Evolutionary conservation across 495 filamentous ascomycete species (phyloP), one percentile per base, ranked within the genome.

Genomic region (Bombardia bombarda): DNA sequence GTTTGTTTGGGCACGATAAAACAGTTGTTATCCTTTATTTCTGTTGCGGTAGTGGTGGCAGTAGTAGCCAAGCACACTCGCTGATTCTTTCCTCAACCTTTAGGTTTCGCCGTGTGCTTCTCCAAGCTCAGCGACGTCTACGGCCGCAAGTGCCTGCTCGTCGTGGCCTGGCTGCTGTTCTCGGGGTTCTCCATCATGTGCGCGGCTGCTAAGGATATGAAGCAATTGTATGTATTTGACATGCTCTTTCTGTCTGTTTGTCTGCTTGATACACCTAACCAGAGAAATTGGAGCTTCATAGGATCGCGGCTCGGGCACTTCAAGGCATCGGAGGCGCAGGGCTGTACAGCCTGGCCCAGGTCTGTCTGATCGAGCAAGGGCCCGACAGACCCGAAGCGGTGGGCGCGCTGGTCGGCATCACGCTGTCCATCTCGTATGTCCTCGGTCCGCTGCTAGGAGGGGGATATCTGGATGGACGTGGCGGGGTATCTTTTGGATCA

Each of bases 401-500:
- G 22, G 68, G 68, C 12, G 67, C 60, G 0, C 32, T 73, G 45
- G 50, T 73, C 1, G 69, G 68, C 21, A 43, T 66, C 28, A 70
- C 68, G 0, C 51, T 73, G 10, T 67, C 67, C 10, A 53, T 69
- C 3, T 70, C 68, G 3, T 71, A 66, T 41, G 58, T 71, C 3
- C 53, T 80, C 5, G 85, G 85, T 0, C 85, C 84, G 1, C 53
- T 89, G 3, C 62, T 87, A 2, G 84, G 84, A 10, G 84, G 84
- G 16, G 68, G 71, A 2, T 90, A 38, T 73, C 83, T 0, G 66
- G 81, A 34, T 67, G 78, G 12, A 67, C 66, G 4, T 88, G 84
- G 85, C 55, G 79, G 24, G 83, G 80, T 70, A 74, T 73, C 23
- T 87, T 83, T 56, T 86, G 78, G 77, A 78, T 87, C 63, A 87